Conservation (phyloP, 2,329 filamentous ascomycete species). For the Arthrobotrys conoides region DNA sequence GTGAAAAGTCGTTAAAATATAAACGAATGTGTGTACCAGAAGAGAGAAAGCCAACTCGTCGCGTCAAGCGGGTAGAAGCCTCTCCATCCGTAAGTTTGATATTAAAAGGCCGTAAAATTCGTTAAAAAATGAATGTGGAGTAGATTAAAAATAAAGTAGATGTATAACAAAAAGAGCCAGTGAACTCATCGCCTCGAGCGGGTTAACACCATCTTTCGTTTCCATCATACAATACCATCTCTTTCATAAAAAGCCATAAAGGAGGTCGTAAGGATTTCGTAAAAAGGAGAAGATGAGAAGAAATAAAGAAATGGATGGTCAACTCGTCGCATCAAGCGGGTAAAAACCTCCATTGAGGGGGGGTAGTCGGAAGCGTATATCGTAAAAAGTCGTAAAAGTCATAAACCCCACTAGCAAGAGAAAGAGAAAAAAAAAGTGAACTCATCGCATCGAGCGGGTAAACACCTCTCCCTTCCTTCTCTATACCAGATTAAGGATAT, state of each 20-base stretch:
- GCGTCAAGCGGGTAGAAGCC: conserved; percentile 48
- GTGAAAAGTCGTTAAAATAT: too few species aligned
- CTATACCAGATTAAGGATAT: neutral
- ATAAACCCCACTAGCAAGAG: neutral
- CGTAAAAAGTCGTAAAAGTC: conserved; percentile 7
- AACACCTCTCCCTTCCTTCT: neutral
- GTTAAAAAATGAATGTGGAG: neutral
- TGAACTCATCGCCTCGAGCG: conserved; percentile 41
- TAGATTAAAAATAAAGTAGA: neutral
- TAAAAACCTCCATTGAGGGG: conserved; percentile 22
- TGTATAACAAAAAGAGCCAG: neutral
- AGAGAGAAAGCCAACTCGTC: conserved; percentile 39
- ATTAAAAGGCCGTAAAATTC: neutral
- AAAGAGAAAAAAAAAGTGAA: conserved; percentile 2
- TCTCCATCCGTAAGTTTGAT: conserved; percentile 6
- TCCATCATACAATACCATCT: conserved; percentile 1
- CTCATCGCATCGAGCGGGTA: conserved; percentile 28
- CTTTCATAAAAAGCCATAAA: too few species aligned
- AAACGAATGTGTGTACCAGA: neutral
- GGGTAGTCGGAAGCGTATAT: too few species aligned
- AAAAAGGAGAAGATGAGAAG: too few species aligned
- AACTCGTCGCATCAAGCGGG: conserved; percentile 56
- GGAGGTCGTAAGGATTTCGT: too few species aligned
- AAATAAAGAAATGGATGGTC: conserved; percentile 6
- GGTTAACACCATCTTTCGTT: conserved; percentile 26